A percentile compares a stretch with the other conserved stretches of the same genome.
These are phyloP conservation scores for Caloboletus inedulis DNA, from an alignment of 1,284 basidiomycete genomes.

Conservation along the genomic window DNA sequence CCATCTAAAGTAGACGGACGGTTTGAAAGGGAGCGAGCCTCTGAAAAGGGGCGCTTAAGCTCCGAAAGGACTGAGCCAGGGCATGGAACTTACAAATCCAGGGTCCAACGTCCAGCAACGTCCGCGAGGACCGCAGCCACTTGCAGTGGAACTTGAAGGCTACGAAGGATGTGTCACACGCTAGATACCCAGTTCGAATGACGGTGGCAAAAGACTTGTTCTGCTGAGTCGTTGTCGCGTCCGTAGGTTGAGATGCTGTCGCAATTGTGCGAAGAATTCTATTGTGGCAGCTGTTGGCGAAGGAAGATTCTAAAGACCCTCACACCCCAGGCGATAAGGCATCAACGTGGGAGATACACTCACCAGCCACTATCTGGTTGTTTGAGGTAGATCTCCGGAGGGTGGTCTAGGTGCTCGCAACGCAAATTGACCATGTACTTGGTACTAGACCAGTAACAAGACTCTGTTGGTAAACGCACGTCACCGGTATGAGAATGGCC, in stretches of 20 bases:
- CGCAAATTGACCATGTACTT: background rate
- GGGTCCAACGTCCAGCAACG: conserved; percentile 19
- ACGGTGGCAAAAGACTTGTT: background rate
- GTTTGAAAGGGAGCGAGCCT: conserved; percentile 3
- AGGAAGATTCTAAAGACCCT: background rate
- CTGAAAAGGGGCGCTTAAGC: conserved; percentile 33
- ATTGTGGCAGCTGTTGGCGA: background rate
- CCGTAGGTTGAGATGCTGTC: background rate
- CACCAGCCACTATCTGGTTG: background rate
- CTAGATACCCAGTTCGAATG: background rate
- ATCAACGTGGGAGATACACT: background rate
- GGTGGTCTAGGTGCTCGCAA: background rate
- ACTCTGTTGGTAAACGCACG: too few relatives aligned
- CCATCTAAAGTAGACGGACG: conserved; percentile 4
- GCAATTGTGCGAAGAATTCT: background rate
- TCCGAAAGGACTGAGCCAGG: conserved; percentile 23
- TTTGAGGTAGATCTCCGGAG: conserved; percentile 1
- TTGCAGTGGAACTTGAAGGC: background rate
- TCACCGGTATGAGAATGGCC: conserved; percentile 5
- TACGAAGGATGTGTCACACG: background rate
- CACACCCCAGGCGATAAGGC: background rate
- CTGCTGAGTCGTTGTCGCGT: background rate
- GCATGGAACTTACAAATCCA: conserved; percentile 21
- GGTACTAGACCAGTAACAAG: conserved; percentile 13
- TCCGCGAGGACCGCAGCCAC: conserved; percentile 18